Conservation (phyloP, 2,329 filamentous ascomycete species). For the Beauveria bassiana region DNA sequence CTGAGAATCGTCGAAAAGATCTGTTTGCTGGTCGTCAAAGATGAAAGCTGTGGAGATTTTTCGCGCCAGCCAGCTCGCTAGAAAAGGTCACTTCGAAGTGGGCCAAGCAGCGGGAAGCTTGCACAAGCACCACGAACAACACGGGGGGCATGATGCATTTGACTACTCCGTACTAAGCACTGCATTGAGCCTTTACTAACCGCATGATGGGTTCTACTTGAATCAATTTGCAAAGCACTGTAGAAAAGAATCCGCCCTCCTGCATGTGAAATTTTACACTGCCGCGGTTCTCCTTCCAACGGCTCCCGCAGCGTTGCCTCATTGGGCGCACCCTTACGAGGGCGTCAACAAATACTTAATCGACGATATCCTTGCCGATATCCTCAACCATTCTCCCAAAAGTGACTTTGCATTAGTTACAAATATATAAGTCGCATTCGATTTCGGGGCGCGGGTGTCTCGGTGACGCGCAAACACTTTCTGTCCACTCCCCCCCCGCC, state of each 20-base stretch:
- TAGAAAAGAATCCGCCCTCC: background rate
- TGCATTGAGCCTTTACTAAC: background rate
- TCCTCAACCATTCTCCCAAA: background rate
- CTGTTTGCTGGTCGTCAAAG: slow-evolving; percentile 24
- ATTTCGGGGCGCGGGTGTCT: background rate
- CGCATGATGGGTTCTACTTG: background rate
- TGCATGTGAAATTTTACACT: background rate
- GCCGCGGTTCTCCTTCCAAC: background rate
- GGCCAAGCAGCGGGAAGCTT: background rate
- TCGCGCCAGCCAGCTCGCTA: slow-evolving; percentile 1
- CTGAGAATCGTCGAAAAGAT: slow-evolving; percentile 24
- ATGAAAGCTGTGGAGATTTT: slow-evolving; percentile 9
- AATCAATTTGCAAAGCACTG: background rate
- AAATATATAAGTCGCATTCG: background rate
- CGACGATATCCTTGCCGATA: background rate
- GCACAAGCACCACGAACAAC: background rate
- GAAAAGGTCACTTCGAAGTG: slow-evolving; percentile 1
- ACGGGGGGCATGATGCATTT: background rate
- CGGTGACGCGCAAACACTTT: slow-evolving; percentile 5
- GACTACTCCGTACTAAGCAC: background rate
- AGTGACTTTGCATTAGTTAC: background rate
- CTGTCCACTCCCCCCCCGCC: slow-evolving; percentile 9
- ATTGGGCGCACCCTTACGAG: slow-evolving; percentile 1
- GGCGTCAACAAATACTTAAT: background rate
- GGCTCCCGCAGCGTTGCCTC: background rate